Conservation (phyloP, 2,329 filamentous ascomycete species). For the Cytospora schulzeri region DNA sequence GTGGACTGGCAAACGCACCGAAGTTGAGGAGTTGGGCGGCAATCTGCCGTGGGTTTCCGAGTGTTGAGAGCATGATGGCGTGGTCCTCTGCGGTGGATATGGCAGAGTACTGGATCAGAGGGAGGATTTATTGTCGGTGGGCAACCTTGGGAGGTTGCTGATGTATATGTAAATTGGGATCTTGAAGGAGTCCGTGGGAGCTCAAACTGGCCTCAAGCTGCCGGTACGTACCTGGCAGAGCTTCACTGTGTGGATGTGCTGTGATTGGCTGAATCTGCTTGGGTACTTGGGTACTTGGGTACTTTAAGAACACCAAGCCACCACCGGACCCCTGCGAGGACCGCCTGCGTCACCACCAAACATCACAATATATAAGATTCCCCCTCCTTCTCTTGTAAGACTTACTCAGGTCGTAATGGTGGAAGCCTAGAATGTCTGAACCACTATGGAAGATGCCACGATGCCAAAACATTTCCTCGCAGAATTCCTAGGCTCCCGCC, state of each 20-base stretch:
- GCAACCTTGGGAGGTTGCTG: neutral
- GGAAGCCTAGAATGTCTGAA: too few species aligned
- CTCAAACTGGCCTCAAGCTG: slow-evolving; percentile 18
- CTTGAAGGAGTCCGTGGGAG: neutral
- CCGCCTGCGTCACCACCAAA: neutral
- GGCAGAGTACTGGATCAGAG: slow-evolving; percentile 5
- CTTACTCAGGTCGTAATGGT: too few species aligned
- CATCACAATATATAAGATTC: too few species aligned
- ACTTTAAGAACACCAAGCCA: neutral
- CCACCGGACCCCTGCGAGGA: neutral
- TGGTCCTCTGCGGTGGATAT: neutral
- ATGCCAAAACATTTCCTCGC: too few species aligned
- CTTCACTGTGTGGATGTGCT: neutral
- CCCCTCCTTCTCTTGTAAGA: too few species aligned
- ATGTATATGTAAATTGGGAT: neutral
- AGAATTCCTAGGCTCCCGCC: too few species aligned
- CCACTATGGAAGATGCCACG: too few species aligned
- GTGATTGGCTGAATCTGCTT: neutral
- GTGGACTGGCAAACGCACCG: slow-evolving; percentile 38
- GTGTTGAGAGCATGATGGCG: slow-evolving; percentile 64
- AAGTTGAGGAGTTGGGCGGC: slow-evolving; percentile 87
- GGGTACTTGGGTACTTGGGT: neutral
- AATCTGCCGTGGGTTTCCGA: slow-evolving; percentile 78
- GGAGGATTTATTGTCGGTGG: neutral
- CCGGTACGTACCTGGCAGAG: neutral